Percentiles rank a stretch among this genome's conserved stretches.
Conservation (phyloP, 176 grass and related monocot genomes). For the Aegilops speltoides region DNA sequence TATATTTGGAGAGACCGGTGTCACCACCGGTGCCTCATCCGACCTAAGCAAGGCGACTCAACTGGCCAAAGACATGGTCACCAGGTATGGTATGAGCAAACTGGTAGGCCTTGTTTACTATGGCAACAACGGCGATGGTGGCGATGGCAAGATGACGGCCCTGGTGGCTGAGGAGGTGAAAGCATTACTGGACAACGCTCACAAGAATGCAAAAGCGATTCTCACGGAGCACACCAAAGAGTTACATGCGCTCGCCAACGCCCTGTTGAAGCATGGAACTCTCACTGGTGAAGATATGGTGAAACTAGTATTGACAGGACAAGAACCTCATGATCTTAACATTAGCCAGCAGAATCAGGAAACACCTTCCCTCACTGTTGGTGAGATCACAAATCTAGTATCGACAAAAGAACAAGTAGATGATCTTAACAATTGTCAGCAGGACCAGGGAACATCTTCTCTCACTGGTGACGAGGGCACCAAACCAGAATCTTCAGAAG, state of each 20-base stretch:
- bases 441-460: background rate
- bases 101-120: background rate
- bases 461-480: too few species aligned
- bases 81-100: constrained; percentile 66
- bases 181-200: background rate
- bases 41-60: constrained; percentile 48
- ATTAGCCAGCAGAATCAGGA: background rate
- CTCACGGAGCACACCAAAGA: background rate
- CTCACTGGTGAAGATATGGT: background rate
- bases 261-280: background rate
- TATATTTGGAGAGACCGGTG: constrained; percentile 58
- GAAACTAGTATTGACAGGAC: background rate
- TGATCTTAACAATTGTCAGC: background rate
- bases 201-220: background rate
- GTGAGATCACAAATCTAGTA: background rate
- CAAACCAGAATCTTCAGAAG: background rate
- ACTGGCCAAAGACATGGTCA: constrained; percentile 63
- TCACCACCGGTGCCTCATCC: constrained; percentile 49
- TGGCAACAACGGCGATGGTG: background rate
- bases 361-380: background rate
- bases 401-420: background rate
- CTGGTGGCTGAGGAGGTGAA: background rate
- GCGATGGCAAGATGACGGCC: background rate
- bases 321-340: background rate
- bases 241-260: background rate